phyloP scores from a whole-genome alignment of 192 early-diverging fungal genomes.

The Backusella mclennaniae region DNA sequence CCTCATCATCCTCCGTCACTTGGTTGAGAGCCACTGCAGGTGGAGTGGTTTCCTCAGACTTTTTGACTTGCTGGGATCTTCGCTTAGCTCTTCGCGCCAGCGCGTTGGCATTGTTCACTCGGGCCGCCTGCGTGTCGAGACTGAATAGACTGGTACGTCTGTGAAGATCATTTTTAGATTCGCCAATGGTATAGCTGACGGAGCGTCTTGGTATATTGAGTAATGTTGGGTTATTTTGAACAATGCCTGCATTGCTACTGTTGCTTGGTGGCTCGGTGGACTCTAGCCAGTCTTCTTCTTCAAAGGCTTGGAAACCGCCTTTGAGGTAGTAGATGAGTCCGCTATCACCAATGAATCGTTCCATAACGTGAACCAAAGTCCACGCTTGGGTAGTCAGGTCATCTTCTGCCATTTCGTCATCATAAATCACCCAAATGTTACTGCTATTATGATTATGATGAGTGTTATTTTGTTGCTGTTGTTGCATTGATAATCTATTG shows the following conservation, averaged over 20 bases:
- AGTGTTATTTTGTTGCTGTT: background rate
- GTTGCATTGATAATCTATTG: background rate
- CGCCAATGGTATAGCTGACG: constrained; percentile 17
- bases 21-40: background rate
- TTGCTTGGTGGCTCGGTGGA: background rate
- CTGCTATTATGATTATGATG: background rate
- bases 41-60: background rate
- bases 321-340: constrained; percentile 40
- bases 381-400: constrained; percentile 46
- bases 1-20: background rate
- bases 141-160: constrained; percentile 20
- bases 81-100: constrained; percentile 25
- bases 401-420: constrained; percentile 44
- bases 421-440: constrained; percentile 39
- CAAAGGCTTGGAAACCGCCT: constrained; percentile 52
- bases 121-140: constrained; percentile 27
- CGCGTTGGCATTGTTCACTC: constrained; percentile 24
- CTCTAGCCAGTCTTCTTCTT: constrained; percentile 10
- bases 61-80: constrained; percentile 9
- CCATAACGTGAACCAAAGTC: constrained; percentile 50
- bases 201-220: constrained; percentile 12
- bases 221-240: background rate
- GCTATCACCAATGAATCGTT: constrained; percentile 24
- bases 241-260: background rate
- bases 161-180: background rate